Evolutionary conservation across 305 asterid genomes (phyloP).

Genomic region (Plantago rigida): DNA sequence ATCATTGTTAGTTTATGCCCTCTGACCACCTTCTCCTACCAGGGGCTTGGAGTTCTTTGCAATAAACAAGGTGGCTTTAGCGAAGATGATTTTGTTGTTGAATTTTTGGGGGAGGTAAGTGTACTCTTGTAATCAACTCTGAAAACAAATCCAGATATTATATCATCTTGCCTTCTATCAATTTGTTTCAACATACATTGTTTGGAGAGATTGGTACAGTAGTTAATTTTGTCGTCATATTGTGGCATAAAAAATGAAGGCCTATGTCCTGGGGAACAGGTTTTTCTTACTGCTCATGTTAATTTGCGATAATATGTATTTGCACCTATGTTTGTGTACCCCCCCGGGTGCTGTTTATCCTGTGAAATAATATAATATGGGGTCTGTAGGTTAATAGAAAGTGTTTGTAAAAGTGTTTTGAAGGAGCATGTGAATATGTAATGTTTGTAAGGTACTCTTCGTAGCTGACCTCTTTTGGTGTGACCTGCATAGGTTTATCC

Average conservation of each 20-base stretch:
- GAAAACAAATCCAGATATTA: constrained; percentile 1
- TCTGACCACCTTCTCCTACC: constrained; percentile 26
- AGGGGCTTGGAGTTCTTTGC: constrained; percentile 99
- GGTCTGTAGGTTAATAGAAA: no score
- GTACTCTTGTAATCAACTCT: not conserved
- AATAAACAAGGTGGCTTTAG: constrained; percentile 84
- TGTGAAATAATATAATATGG: no score
- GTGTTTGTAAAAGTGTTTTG: no score
- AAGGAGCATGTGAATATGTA: not conserved
- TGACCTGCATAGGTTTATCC: constrained; percentile 70
- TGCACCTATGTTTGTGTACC: no score
- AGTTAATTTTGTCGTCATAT: no score
- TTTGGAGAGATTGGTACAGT: not conserved
- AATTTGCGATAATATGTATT: no score
- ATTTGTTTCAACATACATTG: constrained; percentile 5
- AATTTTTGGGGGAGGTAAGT: constrained; percentile 95
- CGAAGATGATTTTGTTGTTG: constrained; percentile 92
- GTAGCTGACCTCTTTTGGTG: constrained; percentile 7
- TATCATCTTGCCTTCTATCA: constrained; percentile 1
- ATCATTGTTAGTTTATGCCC: constrained; percentile 21
- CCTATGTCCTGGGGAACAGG: not conserved
- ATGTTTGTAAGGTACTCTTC: constrained; percentile 10
- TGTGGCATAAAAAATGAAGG: not conserved
- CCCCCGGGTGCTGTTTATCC: no score
- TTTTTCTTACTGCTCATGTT: not conserved